phyloP scores from a whole-genome alignment of 2,329 filamentous ascomycete species.

The Talaromyces amestolkiae region DNA sequence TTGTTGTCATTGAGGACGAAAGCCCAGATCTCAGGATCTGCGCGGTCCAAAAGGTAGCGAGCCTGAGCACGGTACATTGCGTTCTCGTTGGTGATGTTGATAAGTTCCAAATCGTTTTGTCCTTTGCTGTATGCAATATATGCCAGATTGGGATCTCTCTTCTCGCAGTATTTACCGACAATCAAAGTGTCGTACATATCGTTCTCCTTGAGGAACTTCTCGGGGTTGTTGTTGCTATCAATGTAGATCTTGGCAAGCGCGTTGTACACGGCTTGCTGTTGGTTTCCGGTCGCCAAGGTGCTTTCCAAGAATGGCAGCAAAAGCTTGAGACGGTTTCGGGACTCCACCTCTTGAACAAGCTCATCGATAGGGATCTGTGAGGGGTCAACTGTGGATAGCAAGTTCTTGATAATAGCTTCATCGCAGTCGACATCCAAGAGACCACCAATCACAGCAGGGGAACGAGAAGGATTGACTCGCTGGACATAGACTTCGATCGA shows the following conservation, averaged over 20 bases:
- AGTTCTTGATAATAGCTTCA: slow-evolving; percentile 89
- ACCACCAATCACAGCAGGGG: slow-evolving; percentile 88
- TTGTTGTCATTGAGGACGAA: slow-evolving; percentile 97
- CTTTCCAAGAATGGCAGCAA: slow-evolving; percentile 93
- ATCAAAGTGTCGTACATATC: slow-evolving; percentile 89
- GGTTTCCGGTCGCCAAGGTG: slow-evolving; percentile 82
- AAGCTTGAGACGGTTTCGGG: slow-evolving; percentile 90
- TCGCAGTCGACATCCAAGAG: slow-evolving; percentile 96
- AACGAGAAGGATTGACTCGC: slow-evolving; percentile 86
- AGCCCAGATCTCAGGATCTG: slow-evolving; percentile 85
- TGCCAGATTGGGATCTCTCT: slow-evolving; percentile 92
- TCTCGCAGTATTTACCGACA: slow-evolving; percentile 98
- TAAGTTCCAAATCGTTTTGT: slow-evolving; percentile 93
- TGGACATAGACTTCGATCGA: slow-evolving; percentile 98
- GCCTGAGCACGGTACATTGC: slow-evolving; percentile 99
- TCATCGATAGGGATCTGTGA: slow-evolving; percentile 88
- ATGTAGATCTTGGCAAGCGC: slow-evolving; percentile 99
- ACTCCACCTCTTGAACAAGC: slow-evolving; percentile 91
- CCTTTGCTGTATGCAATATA: slow-evolving; percentile 96
- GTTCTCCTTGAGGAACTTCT: slow-evolving; percentile 96
- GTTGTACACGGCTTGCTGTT: slow-evolving; percentile 95
- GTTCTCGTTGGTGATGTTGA: slow-evolving; percentile 98
- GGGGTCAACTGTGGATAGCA: slow-evolving; percentile 80
- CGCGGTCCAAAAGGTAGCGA: slow-evolving; percentile 86
- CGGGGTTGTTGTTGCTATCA: slow-evolving; percentile 95